Percentiles rank a stretch among this genome's conserved stretches.
Conservation (phyloP, 2,329 filamentous ascomycete genomes). For the Metarhizium anisopliae region DNA sequence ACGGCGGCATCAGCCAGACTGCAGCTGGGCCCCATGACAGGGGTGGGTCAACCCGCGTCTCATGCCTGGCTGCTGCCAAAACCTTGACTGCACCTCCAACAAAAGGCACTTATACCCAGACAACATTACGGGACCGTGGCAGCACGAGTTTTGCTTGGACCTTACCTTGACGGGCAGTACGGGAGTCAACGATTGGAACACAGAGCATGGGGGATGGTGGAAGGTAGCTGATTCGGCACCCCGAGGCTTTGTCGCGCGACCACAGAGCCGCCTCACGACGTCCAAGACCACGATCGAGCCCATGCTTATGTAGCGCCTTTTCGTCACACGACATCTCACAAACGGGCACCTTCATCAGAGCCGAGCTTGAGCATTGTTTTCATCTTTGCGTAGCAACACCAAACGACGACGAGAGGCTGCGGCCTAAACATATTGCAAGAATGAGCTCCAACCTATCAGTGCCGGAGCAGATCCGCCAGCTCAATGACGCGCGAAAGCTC, state of each 20-base stretch:
- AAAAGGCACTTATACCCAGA: background rate
- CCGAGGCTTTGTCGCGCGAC: slow-evolving; percentile 1
- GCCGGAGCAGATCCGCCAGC: slow-evolving; percentile 72
- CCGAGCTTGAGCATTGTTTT: background rate
- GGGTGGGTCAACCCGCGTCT: slow-evolving; percentile 6
- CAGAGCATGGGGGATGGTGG: slow-evolving; percentile 3
- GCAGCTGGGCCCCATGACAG: background rate
- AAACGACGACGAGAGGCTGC: background rate
- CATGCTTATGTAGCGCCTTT: background rate
- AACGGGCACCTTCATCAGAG: background rate
- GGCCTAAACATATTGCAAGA: slow-evolving; percentile 31
- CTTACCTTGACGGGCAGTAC: background rate
- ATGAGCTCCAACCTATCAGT: slow-evolving; percentile 46
- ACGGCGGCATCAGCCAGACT: background rate
- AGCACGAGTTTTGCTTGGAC: background rate
- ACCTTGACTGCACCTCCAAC: slow-evolving; percentile 1
- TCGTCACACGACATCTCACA: slow-evolving; percentile 1
- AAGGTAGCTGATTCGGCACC: slow-evolving; percentile 1
- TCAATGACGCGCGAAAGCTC: slow-evolving; percentile 83
- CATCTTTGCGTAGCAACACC: background rate
- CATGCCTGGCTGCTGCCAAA: slow-evolving; percentile 2
- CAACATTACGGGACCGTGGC: background rate
- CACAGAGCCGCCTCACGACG: background rate
- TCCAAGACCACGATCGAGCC: background rate
- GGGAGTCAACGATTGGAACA: background rate